These are phyloP conservation scores for Kwoniella europaea DNA, from an alignment of 768 basidiomycete genomes.

Conservation along the genomic window DNA sequence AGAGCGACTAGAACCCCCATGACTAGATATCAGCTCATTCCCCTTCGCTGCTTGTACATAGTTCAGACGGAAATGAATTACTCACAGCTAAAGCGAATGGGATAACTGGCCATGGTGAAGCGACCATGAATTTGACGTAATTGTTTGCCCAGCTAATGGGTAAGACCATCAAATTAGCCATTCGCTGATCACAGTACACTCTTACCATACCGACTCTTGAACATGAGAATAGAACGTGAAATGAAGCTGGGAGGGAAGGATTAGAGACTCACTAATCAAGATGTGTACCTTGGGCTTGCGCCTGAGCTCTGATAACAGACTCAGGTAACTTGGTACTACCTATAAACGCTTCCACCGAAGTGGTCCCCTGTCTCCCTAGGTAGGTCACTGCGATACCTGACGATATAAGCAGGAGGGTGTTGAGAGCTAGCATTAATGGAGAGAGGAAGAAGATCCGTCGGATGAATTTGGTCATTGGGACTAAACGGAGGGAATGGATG, in stretches of 20 bases:
- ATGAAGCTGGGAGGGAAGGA: too few relatives aligned
- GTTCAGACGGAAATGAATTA: not conserved
- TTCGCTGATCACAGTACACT: not conserved
- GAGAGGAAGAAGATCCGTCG: slow-evolving; percentile 34
- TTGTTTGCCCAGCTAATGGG: slow-evolving; percentile 14
- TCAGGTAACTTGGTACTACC: slow-evolving; percentile 22
- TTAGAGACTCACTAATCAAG: slow-evolving; percentile 17
- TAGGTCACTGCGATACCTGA: slow-evolving; percentile 25
- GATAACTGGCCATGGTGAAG: slow-evolving; percentile 16
- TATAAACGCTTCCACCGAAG: slow-evolving; percentile 22
- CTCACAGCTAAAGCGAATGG: slow-evolving; percentile 17
- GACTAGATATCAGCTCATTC: not conserved
- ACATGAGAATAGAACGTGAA: too few relatives aligned
- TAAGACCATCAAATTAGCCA: not conserved
- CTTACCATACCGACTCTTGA: too few relatives aligned
- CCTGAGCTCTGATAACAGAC: slow-evolving; percentile 16
- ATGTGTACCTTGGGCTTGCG: slow-evolving; percentile 6
- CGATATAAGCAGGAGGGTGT: slow-evolving; percentile 25
- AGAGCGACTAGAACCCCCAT: not conserved
- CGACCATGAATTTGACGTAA: slow-evolving; percentile 25
- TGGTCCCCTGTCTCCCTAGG: slow-evolving; percentile 18
- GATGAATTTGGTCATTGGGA: slow-evolving; percentile 19
- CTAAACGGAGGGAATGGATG: slow-evolving; percentile 23
- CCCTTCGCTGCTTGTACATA: not conserved
- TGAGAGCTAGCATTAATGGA: slow-evolving; percentile 29